Evolutionary conservation across 108 stramenopile genomes (phyloP).

Genomic region (Skeletonema costatum): DNA sequence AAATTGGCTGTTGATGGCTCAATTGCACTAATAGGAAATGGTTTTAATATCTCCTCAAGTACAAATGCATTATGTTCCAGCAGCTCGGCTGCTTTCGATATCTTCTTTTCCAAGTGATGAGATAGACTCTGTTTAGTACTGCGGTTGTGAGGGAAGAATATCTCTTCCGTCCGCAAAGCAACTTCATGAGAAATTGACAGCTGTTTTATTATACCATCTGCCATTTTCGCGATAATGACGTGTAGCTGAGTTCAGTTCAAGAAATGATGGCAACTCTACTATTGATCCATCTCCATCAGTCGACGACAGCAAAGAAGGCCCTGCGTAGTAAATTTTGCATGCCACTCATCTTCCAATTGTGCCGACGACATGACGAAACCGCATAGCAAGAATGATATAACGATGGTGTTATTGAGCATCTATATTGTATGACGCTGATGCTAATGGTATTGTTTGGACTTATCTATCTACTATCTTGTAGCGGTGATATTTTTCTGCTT

Average conservation of each 20-base stretch:
- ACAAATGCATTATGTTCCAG: conserved; percentile 35
- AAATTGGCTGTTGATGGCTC: conserved; percentile 3
- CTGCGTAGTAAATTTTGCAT: not conserved
- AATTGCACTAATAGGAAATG: conserved; percentile 30
- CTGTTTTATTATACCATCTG: conserved; percentile 21
- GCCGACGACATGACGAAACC: not conserved
- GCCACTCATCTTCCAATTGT: not conserved
- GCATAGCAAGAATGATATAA: not conserved
- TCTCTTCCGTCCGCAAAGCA: conserved; percentile 35
- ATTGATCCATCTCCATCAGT: not conserved
- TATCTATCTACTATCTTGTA: too few species aligned
- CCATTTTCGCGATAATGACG: conserved; percentile 37
- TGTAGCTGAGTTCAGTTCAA: conserved; percentile 29
- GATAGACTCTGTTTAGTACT: conserved; percentile 17
- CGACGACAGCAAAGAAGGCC: not conserved
- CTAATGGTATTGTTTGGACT: too few species aligned
- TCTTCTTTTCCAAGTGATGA: conserved; percentile 33
- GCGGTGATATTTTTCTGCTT: too few species aligned
- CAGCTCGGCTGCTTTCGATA: conserved; percentile 31
- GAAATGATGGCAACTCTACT: conserved; percentile 18
- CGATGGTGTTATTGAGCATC: too few species aligned
- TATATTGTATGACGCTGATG: not conserved
- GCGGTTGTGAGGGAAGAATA: conserved; percentile 14
- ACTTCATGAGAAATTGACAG: conserved; percentile 44
- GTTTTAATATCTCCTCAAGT: conserved; percentile 34